Percentiles rank a stretch among this genome's conserved stretches.
phyloP scores from a whole-genome alignment of 495 filamentous ascomycete genomes.

The Neurospora tetraspora region DNA sequence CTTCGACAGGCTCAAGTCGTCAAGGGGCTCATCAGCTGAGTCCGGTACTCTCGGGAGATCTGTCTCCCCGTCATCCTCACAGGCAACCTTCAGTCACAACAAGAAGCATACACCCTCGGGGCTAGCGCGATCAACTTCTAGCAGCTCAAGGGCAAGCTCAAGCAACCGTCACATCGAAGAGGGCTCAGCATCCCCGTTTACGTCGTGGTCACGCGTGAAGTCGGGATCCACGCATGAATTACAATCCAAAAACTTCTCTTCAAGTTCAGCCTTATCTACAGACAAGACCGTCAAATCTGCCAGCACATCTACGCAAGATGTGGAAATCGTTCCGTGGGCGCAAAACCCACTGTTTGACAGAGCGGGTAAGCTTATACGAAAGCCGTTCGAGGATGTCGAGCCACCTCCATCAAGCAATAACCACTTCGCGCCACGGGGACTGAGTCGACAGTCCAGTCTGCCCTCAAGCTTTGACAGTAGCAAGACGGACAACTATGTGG shows the following conservation, averaged over 20 bases:
- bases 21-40: not conserved
- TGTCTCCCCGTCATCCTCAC: not conserved
- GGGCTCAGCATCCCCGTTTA: slow-evolving; percentile 38
- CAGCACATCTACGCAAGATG: not conserved
- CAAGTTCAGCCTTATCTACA: not conserved
- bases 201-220: slow-evolving; percentile 61
- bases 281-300: not conserved
- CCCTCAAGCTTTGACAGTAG: not conserved
- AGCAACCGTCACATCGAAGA: not conserved
- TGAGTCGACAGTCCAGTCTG: not conserved
- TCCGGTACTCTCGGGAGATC: not conserved
- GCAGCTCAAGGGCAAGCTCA: not conserved
- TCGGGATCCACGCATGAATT: slow-evolving; percentile 20
- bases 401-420: not conserved
- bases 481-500: slow-evolving; percentile 28
- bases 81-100: not conserved
- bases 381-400: slow-evolving; percentile 27
- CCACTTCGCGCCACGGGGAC: not conserved
- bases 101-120: not conserved
- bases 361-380: slow-evolving; percentile 24
- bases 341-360: slow-evolving; percentile 17
- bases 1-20: slow-evolving; percentile 9
- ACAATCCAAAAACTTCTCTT: not conserved
- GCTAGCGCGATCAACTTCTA: not conserved
- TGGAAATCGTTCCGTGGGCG: slow-evolving; percentile 7